phyloP scores from a whole-genome alignment of 257 asterid genomes.

The Nicotiana knightiana region DNA sequence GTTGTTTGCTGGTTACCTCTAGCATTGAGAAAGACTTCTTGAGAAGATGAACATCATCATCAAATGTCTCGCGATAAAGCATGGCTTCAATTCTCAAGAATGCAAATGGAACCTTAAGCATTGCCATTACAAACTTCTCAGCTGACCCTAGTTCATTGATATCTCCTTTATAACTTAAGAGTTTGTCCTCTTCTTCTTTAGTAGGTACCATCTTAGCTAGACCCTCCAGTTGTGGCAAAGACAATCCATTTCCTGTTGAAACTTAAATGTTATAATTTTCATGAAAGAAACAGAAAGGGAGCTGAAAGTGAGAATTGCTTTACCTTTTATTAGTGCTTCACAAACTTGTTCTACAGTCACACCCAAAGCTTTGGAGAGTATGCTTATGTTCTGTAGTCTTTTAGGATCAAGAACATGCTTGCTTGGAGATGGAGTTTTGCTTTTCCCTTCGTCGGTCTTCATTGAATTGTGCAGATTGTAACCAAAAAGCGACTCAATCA shows the following conservation, averaged over 20 bases:
- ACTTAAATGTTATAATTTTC: background rate
- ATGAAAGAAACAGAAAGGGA: background rate
- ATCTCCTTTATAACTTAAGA: constrained; percentile 66
- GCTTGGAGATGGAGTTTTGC: constrained; percentile 82
- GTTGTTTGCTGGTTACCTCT: constrained; percentile 41
- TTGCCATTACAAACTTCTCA: constrained; percentile 68
- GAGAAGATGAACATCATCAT: constrained; percentile 80
- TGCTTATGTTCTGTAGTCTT: constrained; percentile 85
- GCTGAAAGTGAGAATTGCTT: background rate
- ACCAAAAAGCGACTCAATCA: constrained; percentile 88
- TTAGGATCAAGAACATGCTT: constrained; percentile 94
- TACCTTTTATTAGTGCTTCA: constrained; percentile 69
- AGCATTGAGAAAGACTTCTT: constrained; percentile 79
- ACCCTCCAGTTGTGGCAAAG: constrained; percentile 85
- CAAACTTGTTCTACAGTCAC: constrained; percentile 73
- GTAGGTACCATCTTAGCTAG: constrained; percentile 86
- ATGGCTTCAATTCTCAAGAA: constrained; percentile 78
- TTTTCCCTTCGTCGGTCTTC: constrained; percentile 56
- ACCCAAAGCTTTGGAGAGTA: constrained; percentile 81
- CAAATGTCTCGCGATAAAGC: constrained; percentile 83
- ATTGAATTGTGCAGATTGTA: constrained; percentile 64
- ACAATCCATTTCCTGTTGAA: constrained; percentile 66
- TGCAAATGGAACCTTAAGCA: constrained; percentile 73
- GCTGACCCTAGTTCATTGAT: constrained; percentile 67
- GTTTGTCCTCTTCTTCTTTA: constrained; percentile 74